Evolutionary conservation across 1,139 yeast genomes (phyloP).

Genomic region (Candida frijolesensis): DNA sequence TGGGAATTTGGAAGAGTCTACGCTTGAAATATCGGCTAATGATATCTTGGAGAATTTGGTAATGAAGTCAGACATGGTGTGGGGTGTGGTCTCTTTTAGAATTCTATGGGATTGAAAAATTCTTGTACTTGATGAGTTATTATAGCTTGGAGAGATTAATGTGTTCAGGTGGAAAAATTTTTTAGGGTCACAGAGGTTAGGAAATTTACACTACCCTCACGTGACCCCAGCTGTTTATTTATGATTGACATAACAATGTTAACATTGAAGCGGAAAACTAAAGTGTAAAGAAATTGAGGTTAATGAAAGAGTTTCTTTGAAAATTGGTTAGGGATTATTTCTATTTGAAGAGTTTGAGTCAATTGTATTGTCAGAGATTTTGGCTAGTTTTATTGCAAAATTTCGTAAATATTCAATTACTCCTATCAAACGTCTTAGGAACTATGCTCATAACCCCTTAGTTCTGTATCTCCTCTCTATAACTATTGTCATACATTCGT

Average conservation of each 20-base stretch:
- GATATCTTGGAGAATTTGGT: conserved; percentile 43
- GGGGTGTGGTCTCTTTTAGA: neutral
- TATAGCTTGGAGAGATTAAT: neutral
- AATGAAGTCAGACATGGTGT: conserved; percentile 45
- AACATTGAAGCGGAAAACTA: neutral
- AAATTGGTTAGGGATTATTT: neutral
- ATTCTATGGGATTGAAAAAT: neutral
- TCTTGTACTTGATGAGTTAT: conserved; percentile 1
- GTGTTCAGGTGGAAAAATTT: neutral
- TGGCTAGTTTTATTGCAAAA: neutral
- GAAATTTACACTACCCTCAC: conserved; percentile 1
- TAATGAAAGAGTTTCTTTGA: neutral
- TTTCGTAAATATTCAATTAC: neutral
- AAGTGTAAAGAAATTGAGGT: too few species aligned
- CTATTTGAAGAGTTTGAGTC: neutral
- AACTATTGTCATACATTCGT: neutral
- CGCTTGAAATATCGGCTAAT: conserved; percentile 20
- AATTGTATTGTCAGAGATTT: too few species aligned
- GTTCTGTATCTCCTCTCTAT: too few species aligned
- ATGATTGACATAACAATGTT: too few species aligned
- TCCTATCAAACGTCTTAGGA: too few species aligned
- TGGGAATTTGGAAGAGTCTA: conserved; percentile 36
- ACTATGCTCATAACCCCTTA: too few species aligned
- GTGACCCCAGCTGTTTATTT: neutral
- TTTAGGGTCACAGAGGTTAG: neutral